Conservation (phyloP, 192 early-diverging fungal species). For the Coemansia sp. region DNA sequence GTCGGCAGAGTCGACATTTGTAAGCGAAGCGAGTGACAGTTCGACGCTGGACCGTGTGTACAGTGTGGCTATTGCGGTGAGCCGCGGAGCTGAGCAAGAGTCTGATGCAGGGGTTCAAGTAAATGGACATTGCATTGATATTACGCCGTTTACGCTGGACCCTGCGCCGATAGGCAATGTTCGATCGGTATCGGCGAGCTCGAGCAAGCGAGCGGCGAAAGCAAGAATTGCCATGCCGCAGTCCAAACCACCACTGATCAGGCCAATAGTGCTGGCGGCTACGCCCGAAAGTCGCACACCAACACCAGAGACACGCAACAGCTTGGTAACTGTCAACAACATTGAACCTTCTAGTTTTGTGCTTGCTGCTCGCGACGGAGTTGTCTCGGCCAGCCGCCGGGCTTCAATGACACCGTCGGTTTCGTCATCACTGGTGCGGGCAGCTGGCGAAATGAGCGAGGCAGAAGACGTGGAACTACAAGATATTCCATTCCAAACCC, state of each 20-base stretch:
- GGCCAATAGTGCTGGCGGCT: background rate
- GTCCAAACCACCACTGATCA: background rate
- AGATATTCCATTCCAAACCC: constrained; percentile 19
- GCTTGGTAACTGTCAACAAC: background rate
- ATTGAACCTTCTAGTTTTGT: no score
- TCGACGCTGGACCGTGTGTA: constrained; percentile 12
- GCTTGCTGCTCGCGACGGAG: no score
- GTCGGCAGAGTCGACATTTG: background rate
- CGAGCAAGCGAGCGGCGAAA: background rate
- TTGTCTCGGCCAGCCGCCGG: constrained; percentile 1
- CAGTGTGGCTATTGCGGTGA: constrained; percentile 29
- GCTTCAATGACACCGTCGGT: background rate
- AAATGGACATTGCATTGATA: constrained; percentile 23
- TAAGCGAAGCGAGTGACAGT: background rate
- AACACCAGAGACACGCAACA: background rate
- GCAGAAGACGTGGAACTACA: constrained; percentile 1
- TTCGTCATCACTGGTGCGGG: background rate
- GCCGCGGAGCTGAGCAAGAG: constrained; percentile 6
- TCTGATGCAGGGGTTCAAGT: constrained; percentile 15
- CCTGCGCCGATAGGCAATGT: constrained; percentile 2
- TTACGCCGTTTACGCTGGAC: constrained; percentile 31
- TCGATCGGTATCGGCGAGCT: background rate
- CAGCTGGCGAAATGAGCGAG: constrained; percentile 2
- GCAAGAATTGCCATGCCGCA: background rate
- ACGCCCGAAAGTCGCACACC: constrained; percentile 11